These are phyloP conservation scores for Cucumis variabilis DNA, from an alignment of 331 rosid species.

Conservation along the genomic window DNA sequence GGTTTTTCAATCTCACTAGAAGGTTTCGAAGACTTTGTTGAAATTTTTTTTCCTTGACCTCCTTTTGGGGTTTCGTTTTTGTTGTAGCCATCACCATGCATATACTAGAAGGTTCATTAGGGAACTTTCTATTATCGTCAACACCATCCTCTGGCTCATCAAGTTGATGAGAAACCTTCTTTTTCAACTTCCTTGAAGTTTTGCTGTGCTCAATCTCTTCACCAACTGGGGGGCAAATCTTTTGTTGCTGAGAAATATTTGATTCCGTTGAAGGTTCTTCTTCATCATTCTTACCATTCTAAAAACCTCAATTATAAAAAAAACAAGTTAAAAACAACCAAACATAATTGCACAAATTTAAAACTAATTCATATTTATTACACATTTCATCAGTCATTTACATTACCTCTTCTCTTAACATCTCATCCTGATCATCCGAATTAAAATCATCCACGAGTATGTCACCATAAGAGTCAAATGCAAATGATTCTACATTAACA, in stretches of 20 bases:
- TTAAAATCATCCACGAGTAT: slow-evolving; percentile 50
- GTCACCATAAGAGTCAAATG: slow-evolving; percentile 34
- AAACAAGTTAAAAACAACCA: slow-evolving; percentile 25
- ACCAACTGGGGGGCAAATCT: slow-evolving; percentile 35
- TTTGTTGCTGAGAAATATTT: slow-evolving; percentile 42
- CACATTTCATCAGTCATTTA: slow-evolving; percentile 31
- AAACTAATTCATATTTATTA: slow-evolving; percentile 2
- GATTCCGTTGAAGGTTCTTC: slow-evolving; percentile 37
- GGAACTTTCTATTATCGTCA: slow-evolving; percentile 35
- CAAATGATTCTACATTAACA: slow-evolving; percentile 48
- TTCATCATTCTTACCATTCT: slow-evolving; percentile 49
- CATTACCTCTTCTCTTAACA: slow-evolving; percentile 45
- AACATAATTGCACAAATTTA: slow-evolving; percentile 18
- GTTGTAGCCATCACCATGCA: slow-evolving; percentile 46
- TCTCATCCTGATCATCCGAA: slow-evolving; percentile 47
- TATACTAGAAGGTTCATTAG: slow-evolving; percentile 46
- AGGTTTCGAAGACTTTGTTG: slow-evolving; percentile 55
- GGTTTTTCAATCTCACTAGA: slow-evolving; percentile 61
- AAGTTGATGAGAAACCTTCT: slow-evolving; percentile 45
- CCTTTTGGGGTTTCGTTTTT: slow-evolving; percentile 49
- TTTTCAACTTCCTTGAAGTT: slow-evolving; percentile 55
- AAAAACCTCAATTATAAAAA: slow-evolving; percentile 36
- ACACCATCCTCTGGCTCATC: slow-evolving; percentile 45
- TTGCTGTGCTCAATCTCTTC: slow-evolving; percentile 47
- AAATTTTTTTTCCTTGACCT: slow-evolving; percentile 47